Evolutionary conservation across 2,329 filamentous ascomycete species (phyloP).

Genomic region (Lasiodiplodia gonubiensis): DNA sequence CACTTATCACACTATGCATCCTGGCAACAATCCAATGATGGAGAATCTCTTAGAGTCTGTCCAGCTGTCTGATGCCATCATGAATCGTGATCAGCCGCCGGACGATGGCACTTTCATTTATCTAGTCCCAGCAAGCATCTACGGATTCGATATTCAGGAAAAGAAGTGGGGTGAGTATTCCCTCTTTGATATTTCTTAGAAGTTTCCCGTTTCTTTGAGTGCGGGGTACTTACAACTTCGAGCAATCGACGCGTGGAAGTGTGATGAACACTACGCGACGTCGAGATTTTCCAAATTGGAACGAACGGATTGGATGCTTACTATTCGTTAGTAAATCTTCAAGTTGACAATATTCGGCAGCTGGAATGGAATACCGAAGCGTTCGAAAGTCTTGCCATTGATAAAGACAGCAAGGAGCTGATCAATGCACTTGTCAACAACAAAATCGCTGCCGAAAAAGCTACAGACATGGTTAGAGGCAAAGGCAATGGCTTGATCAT

Average conservation of each 20-base stretch:
- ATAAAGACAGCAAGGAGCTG: neutral
- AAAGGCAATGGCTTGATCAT: constrained; percentile 41
- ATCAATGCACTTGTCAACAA: neutral
- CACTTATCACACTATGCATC: neutral
- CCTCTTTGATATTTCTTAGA: no score
- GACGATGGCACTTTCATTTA: neutral
- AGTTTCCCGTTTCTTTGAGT: no score
- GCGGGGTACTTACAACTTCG: no score
- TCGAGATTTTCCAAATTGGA: no score
- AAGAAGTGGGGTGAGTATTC: neutral
- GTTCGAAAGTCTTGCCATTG: neutral
- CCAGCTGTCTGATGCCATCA: neutral
- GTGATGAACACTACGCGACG: no score
- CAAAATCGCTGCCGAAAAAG: neutral
- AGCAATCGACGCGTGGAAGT: no score
- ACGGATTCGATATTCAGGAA: neutral
- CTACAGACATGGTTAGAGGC: constrained; percentile 29
- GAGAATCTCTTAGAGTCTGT: neutral
- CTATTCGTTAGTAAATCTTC: neutral
- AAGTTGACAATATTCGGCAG: neutral
- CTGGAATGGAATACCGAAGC: neutral
- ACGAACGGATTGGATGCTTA: neutral
- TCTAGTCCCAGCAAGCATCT: neutral
- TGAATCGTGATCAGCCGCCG: neutral
- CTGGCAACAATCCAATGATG: constrained; percentile 30